Evolutionary conservation across 371 early-diverging fungal species (phyloP), one percentile per base, ranked within the genome.

Genomic region (Mycotypha africana): DNA sequence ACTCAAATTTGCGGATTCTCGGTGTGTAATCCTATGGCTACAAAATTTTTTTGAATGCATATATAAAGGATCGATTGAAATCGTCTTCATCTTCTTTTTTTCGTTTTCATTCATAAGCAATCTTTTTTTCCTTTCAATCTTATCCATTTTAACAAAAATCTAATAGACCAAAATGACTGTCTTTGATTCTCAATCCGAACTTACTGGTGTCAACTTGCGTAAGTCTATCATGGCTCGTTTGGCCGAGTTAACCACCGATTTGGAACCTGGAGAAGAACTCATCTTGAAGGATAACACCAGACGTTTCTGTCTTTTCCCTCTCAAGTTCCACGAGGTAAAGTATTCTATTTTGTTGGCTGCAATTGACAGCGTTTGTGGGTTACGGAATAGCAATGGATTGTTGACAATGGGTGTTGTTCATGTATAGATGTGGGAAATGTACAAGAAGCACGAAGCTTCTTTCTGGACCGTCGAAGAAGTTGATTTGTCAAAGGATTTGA

Each of bases 391-490:
- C n/a, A n/a, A n/a, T n/a, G n/a, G n/a, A n/a, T n/a, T n/a, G n/a
- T n/a, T n/a, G n/a, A n/a, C n/a, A n/a, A n/a, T n/a, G n/a, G n/a
- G n/a, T n/a, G n/a, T n/a, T n/a, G n/a, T n/a, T n/a, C n/a, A n/a
- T n/a, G n/a, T n/a, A n/a, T n/a, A 45, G 42, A 87, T 97, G 53
- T 99, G 99, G 99, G 82, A 91, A 42, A 85, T 97, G 81, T 99
- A 99, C 85, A 99, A 99, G 70, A 97, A 99, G 70, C 97, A 98
- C 40, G 97, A 94, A 60, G 97, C 98, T 3, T 89, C 90, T 9
- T 98, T 99, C 81, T 99, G 99, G 99, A 98, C 97, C 0, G 97
- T 87, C 16, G 99, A 99, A 63, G 99, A 99, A 56, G 96, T 98
- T 36, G 98, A 98, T 65, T 82, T 99, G 25, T 86, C 91, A 45